These are phyloP conservation scores for Nymphaea colorata DNA, from an alignment of 164 flowering plant genomes.

Conservation along the genomic window DNA sequence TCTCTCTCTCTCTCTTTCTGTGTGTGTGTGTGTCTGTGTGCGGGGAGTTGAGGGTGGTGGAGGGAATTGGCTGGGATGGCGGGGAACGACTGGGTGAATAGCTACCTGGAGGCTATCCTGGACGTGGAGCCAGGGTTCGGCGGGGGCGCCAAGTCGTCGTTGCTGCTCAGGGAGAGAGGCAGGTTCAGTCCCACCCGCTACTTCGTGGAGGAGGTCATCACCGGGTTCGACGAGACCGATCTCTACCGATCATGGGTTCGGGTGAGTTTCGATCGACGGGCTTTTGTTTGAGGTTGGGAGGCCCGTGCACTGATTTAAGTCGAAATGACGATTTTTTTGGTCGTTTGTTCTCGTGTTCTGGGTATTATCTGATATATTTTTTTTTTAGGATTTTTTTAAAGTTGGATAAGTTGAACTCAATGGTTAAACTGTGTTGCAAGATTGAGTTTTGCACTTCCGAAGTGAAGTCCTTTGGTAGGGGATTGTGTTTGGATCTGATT, in stretches of 20 bases:
- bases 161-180: conserved; percentile 86
- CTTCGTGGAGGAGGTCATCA: conserved; percentile 94
- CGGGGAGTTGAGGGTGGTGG: too few relatives aligned
- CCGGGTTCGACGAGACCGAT: conserved; percentile 98
- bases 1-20: too few relatives aligned
- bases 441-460: too few relatives aligned
- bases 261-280: conserved; percentile 18
- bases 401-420: background rate
- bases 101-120: conserved; percentile 93
- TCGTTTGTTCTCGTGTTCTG: conserved; percentile 2
- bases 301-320: too few relatives aligned
- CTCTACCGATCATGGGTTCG: conserved; percentile 90
- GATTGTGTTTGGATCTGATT: too few relatives aligned
- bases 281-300: background rate
- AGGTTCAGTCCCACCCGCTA: conserved; percentile 90
- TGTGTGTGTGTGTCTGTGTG: too few relatives aligned
- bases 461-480: too few relatives aligned
- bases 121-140: conserved; percentile 76
- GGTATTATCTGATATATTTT: background rate
- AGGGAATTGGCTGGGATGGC: conserved; percentile 38
- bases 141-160: conserved; percentile 45
- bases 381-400: background rate
- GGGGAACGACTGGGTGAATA: conserved; percentile 98
- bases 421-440: too few relatives aligned
- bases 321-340: background rate